Base-by-base conservation (phyloP, 768 basidiomycete species). In the Mrakia blollopis region DNA sequence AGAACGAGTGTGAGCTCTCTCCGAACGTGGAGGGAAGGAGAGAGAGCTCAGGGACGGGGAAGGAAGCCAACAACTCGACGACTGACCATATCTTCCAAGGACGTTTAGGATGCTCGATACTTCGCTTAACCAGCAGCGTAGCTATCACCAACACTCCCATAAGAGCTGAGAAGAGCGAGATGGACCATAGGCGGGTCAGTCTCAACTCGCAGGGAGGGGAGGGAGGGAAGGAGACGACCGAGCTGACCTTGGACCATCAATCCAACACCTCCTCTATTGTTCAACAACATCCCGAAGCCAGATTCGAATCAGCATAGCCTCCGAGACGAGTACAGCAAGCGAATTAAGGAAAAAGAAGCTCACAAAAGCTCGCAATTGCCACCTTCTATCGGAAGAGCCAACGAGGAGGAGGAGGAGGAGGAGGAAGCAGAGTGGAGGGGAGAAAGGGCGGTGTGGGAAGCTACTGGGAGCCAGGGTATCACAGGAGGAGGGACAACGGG, bases 21-120 rank as follows among this genome's bases (percentile, higher is more conserved):
- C n/a, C n/a, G n/a, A 54, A 21, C 73, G 35, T 18, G 21, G 35
- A 61, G 35, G 25, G 57, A 35, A 9, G 37, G 30, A 37, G 13
- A n/a, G 21, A 37, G n/a, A 30, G 39, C 14, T 57, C 39, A 6
- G 23, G 32, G 3, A 7, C 4, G 47, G 47, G 50, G 35, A 32
- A 30, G 50, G 32, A 60, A 32, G 8, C 18, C 32, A n/a, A 2
- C 25, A 39, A 37, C 30, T n/a, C n/a, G 13, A 37, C 13, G 47
- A 74, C 73, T n/a, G 13, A 74, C 73, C 73, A 77, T n/a, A 77
- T 69, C 47, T 72, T 71, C 76, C 76, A 77, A 8, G 71, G 76
- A 14, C 76, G 71, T 63, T 77, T 77, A 11, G 76, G 76, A 37
- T 77, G 62, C n/a, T 77, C 76, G 30, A 77, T 0, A 63, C 70